Base-by-base conservation (phyloP, 495 filamentous ascomycete genomes). In the Beverwykella pulmonaria region DNA sequence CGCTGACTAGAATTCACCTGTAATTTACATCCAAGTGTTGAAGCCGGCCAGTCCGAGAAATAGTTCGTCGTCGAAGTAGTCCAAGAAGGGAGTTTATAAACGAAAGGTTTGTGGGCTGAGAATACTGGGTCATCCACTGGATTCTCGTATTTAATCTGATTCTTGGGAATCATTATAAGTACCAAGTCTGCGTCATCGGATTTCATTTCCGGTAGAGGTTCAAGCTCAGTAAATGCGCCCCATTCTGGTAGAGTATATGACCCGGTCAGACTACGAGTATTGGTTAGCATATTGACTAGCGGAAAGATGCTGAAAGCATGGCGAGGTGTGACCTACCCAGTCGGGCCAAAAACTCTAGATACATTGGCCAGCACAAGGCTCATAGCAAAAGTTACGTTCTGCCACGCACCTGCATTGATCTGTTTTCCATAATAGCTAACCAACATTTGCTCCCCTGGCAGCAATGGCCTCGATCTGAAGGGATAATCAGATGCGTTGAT, bases 81-180 rank as follows among this genome's bases (percentile, higher is more conserved):
- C 8, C 17, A 15, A 3, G 9, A 12, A 2, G 17, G 39, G 39
- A 15, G 9, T 15, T 3, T 44, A 12, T 15, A 15, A 44, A 44
- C 39, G 9, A 9, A 44, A n/a, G 39, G 39, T 14, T 44, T 12
- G 8, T 63, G 61, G 5, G 61, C 61, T 7, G 32, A 19, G 26
- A 47, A 63, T 12, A 63, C 10, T 25, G 61, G 61, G 25, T 63
- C 50, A 23, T 63, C 36, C 6, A 63, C 36, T 46, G 61, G 61
- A 26, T 26, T 55, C 19, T 10, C 12, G 26, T 56, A 63, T 23
- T 22, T 55, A 2, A 63, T 29, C 1, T 2, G 14, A 25, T 47
- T 63, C 17, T 46, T 44, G 3, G 2, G 2, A 19, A 63, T 8
- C 10, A 56, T 4, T 12, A 29, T 10, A 15, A 55, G 17, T 7